Conservation (phyloP, 345 rosid species). For the Acer yangbiense region DNA sequence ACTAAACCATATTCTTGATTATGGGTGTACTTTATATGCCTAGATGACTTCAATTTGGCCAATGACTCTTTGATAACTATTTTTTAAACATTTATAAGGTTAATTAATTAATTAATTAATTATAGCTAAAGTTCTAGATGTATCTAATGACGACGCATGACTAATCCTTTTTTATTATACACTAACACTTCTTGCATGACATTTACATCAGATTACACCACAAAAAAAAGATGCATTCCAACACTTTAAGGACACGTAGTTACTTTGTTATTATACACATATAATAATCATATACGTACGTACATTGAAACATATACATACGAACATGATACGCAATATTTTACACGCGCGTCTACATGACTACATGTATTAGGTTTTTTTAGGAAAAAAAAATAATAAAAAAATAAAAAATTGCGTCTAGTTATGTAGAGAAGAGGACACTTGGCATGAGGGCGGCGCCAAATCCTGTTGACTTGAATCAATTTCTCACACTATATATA, state of each 20-base stretch:
- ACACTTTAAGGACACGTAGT: background rate
- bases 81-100: background rate
- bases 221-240: background rate
- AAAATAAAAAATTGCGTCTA: background rate
- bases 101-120: too few species aligned
- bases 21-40: background rate
- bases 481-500: background rate
- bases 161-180: too few species aligned
- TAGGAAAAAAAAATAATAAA: background rate
- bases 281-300: background rate
- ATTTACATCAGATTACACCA: background rate
- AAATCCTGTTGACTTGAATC: conserved; percentile 46
- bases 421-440: background rate
- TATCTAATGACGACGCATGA: background rate
- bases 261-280: too few species aligned
- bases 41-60: background rate
- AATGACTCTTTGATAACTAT: background rate
- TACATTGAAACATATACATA: background rate
- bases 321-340: background rate
- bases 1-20: too few species aligned
- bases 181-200: background rate
- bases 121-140: background rate
- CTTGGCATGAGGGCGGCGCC: conserved; percentile 45
- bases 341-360: background rate
- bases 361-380: background rate